Evolutionary conservation across 2,329 filamentous ascomycete genomes (phyloP).

Genomic region (Fusarium sp.): DNA sequence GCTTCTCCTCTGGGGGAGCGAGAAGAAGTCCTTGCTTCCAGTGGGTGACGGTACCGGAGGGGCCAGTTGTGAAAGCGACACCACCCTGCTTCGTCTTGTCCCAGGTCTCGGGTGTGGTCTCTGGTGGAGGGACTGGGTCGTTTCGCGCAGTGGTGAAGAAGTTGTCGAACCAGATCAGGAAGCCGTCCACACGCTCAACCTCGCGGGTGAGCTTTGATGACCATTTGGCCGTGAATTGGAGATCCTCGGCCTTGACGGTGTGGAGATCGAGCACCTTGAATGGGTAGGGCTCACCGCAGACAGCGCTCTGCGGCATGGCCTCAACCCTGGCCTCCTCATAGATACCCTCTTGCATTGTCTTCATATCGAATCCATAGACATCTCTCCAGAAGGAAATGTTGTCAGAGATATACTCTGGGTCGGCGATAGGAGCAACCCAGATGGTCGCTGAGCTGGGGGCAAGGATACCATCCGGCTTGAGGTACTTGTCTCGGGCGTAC

Average conservation of each 20-base stretch:
- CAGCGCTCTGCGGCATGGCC: slow-evolving; percentile 70
- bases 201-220: slow-evolving; percentile 69
- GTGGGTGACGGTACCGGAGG: slow-evolving; percentile 81
- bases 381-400: slow-evolving; percentile 89
- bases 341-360: slow-evolving; percentile 85
- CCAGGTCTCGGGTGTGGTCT: slow-evolving; percentile 73
- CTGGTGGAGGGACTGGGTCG: slow-evolving; percentile 60
- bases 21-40: slow-evolving; percentile 89
- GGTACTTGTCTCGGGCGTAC: slow-evolving; percentile 87
- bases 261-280: slow-evolving; percentile 85
- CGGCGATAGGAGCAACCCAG: slow-evolving; percentile 83
- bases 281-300: slow-evolving; percentile 70
- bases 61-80: slow-evolving; percentile 90
- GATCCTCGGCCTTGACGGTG: slow-evolving; percentile 75
- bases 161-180: slow-evolving; percentile 93
- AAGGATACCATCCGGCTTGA: slow-evolving; percentile 83
- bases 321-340: slow-evolving; percentile 86
- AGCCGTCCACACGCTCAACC: slow-evolving; percentile 82
- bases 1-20: slow-evolving; percentile 68
- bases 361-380: slow-evolving; percentile 96
- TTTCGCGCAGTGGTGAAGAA: slow-evolving; percentile 80
- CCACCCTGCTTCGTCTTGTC: slow-evolving; percentile 67
- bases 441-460: slow-evolving; percentile 88
- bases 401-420: slow-evolving; percentile 81
- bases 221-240: slow-evolving; percentile 81